These are phyloP conservation scores for Boechera divaricarpa DNA, from an alignment of 345 rosid species.

Conservation along the genomic window DNA sequence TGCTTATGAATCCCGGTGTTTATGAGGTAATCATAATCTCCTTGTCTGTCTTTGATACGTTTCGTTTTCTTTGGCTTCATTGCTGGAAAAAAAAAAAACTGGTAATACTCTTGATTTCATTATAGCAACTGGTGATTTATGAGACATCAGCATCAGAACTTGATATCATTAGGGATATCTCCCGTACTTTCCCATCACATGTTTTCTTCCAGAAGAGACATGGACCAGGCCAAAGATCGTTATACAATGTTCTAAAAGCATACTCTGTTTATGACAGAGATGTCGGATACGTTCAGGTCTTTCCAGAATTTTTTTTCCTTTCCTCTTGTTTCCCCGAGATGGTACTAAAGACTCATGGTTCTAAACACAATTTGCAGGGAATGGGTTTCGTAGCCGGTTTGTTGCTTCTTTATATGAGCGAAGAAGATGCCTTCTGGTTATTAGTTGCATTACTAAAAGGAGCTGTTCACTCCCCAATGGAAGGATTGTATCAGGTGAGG, in stretches of 20 bases:
- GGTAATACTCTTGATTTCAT: conserved; percentile 5
- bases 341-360: conserved; percentile 24
- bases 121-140: conserved; percentile 88
- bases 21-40: conserved; percentile 61
- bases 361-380: conserved; percentile 59
- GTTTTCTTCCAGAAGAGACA: conserved; percentile 99
- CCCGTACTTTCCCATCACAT: conserved; percentile 94
- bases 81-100: neutral
- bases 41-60: neutral
- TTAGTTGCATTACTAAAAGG: conserved; percentile 96
- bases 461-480: conserved; percentile 97
- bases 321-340: conserved; percentile 19
- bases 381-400: conserved; percentile 95
- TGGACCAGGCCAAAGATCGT: conserved; percentile 98
- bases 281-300: conserved; percentile 97
- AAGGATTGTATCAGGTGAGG: conserved; percentile 88
- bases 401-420: conserved; percentile 96
- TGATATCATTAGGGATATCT: conserved; percentile 92
- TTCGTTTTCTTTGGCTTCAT: conserved; percentile 19
- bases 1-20: conserved; percentile 95
- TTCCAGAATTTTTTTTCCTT: neutral
- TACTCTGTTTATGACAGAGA: conserved; percentile 96
- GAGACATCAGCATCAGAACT: conserved; percentile 95
- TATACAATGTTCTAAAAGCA: conserved; percentile 94
- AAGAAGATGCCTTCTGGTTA: conserved; percentile 98